Evolutionary conservation across 2,329 filamentous ascomycete species (phyloP).

Genomic region (Apiospora aurea): DNA sequence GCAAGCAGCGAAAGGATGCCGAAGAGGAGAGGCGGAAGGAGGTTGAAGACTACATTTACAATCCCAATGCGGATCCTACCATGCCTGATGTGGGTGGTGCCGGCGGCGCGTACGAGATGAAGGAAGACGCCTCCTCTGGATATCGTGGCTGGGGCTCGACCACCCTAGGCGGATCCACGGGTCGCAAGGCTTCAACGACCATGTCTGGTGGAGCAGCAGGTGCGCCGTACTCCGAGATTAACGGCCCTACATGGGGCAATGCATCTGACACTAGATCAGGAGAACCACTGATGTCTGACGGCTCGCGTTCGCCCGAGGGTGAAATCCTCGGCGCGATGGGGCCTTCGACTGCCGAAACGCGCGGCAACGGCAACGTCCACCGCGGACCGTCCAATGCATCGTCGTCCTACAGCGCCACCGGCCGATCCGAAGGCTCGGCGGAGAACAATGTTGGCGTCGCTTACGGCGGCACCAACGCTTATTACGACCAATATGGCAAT

Average conservation of each 20-base stretch:
- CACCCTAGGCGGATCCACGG: slow-evolving; percentile 69
- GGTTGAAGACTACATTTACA: slow-evolving; percentile 96
- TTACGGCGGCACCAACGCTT: slow-evolving; percentile 56
- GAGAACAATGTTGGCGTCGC: slow-evolving; percentile 56
- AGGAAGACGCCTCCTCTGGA: slow-evolving; percentile 76
- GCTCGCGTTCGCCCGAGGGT: slow-evolving; percentile 68
- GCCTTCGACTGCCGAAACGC: slow-evolving; percentile 70
- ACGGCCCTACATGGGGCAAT: slow-evolving; percentile 54
- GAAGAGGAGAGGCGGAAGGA: slow-evolving; percentile 93
- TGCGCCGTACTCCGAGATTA: slow-evolving; percentile 75
- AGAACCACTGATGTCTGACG: slow-evolving; percentile 67
- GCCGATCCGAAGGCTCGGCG: slow-evolving; percentile 72
- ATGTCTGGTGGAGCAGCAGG: slow-evolving; percentile 77
- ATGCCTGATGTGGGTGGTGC: slow-evolving; percentile 60
- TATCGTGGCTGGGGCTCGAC: slow-evolving; percentile 96
- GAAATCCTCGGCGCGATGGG: slow-evolving; percentile 87
- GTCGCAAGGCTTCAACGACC: slow-evolving; percentile 87
- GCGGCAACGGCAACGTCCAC: slow-evolving; percentile 71
- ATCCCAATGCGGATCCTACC: slow-evolving; percentile 94
- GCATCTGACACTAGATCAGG: slow-evolving; percentile 74
- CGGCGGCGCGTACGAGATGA: slow-evolving; percentile 74
- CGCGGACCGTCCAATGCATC: slow-evolving; percentile 95
- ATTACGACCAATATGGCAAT: slow-evolving; percentile 66
- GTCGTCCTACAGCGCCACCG: slow-evolving; percentile 88
- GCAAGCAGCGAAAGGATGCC: slow-evolving; percentile 82